Base-by-base conservation (phyloP, 164 flowering plant genomes). In the Stephania yunnanensis region DNA sequence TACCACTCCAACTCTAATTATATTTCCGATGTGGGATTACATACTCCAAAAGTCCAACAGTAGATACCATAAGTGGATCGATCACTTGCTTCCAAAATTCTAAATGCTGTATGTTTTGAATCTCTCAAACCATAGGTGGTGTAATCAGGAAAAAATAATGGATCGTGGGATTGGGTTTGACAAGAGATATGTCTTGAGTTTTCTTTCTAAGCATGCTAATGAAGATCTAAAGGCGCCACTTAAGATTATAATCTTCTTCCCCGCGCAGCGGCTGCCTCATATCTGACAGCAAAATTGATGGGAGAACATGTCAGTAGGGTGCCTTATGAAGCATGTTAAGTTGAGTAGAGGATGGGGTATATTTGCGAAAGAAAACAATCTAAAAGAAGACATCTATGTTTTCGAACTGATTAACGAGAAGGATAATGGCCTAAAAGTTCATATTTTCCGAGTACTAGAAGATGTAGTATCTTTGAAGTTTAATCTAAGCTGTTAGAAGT, bases 281-380 rank as follows among this genome's bases (percentile, higher is more conserved):
- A 58, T 58, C 65, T 58, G 65, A 58, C 65, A 58, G 65, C 17
- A 58, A 58, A 58, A 58, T 58, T 58, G n/a, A 58, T 58, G 65
- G 65, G 65, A 58, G 65, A 58, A 58, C 22, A 58, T 17, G 65
- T 58, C 65, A 17, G 65, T 58, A 15, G 65, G 22, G 7, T 58
- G 65, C 65, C 65, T 58, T 58, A 20, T 58, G 17, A 58, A 17
- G 65, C 65, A 58, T 7, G 65, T 7, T 13, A 58, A 58, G 65
- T 20, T 58, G 7, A 58, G 65, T 58, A 58, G 65, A 13, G 65
- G 65, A 15, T 58, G 65, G 65, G 65, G 22, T 58, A 58, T 58
- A 58, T 58, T 58, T 58, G 65, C 22, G 8, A 58, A 58, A 58
- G 65, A 58, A n/a, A 55, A 58, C 22, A 19, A 58, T 19, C 65